Conservation (phyloP, 805 yeast species). For the Sugiyamaella mastotermitis region DNA sequence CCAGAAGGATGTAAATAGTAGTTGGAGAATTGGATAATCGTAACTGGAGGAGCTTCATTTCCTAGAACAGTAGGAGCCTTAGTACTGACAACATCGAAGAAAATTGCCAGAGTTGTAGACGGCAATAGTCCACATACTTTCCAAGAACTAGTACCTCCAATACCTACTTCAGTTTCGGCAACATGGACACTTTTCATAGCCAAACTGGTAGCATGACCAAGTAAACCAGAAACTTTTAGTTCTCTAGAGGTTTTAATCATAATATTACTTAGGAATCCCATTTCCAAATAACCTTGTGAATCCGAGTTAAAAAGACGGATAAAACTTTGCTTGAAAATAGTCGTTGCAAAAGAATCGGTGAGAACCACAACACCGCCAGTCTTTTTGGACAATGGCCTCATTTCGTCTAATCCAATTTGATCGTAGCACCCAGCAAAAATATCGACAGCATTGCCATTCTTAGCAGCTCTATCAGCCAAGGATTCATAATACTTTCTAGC, state of each 20-base stretch:
- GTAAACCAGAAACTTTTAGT: slow-evolving; percentile 76
- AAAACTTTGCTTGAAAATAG: slow-evolving; percentile 88
- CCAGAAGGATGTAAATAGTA: slow-evolving; percentile 88
- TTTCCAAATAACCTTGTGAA: slow-evolving; percentile 62
- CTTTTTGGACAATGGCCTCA: slow-evolving; percentile 72
- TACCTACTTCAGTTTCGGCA: slow-evolving; percentile 66
- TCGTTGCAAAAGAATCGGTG: slow-evolving; percentile 88
- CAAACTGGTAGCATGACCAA: slow-evolving; percentile 80
- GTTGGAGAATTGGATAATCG: slow-evolving; percentile 70
- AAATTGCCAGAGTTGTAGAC: slow-evolving; percentile 71
- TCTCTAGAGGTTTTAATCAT: slow-evolving; percentile 79
- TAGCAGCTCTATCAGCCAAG: slow-evolving; percentile 63
- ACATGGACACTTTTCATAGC: slow-evolving; percentile 12
- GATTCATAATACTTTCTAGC: slow-evolving; percentile 74
- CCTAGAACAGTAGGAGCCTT: slow-evolving; percentile 25
- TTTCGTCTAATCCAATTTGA: slow-evolving; percentile 90
- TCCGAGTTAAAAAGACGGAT: slow-evolving; percentile 76
- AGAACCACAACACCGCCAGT: slow-evolving; percentile 87
- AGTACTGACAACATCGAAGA: slow-evolving; percentile 58
- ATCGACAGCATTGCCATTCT: slow-evolving; percentile 75
- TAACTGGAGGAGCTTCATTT: slow-evolving; percentile 21
- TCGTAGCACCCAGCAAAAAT: slow-evolving; percentile 94
- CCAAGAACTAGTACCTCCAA: slow-evolving; percentile 84
- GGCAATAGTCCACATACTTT: slow-evolving; percentile 73
- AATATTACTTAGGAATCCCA: slow-evolving; percentile 76